Evolutionary conservation across 805 yeast genomes (phyloP), one percentile per base, ranked within the genome.

Genomic region (Blastobotrys mokoenaii): DNA sequence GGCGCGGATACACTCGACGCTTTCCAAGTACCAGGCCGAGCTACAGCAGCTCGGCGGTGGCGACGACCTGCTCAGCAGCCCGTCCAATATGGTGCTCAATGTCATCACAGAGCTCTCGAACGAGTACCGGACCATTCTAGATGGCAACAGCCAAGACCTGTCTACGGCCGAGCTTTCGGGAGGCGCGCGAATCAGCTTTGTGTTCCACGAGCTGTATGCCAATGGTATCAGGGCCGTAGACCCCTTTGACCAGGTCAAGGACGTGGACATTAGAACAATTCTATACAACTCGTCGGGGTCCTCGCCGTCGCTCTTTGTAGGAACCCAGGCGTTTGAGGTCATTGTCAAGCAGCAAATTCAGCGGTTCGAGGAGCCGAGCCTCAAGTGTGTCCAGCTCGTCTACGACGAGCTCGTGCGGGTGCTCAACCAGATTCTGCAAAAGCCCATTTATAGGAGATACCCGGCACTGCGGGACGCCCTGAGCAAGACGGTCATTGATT

Each of bases 211-310:
- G 69, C 84, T 93, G 47, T 90, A 80, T 71, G 82, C 90, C 61
- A 89, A 86, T 63, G 97, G 97, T 68, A 75, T 90, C 46, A 77
- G 79, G 60, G 84, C 96, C 0, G 73, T 90, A 47, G 97, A 90
- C 65, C 98, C 98, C 42, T 93, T 87, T 64, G 97, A 90, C 62
- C 95, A 88, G 65, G 88, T 90, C 58, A 86, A 87, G 67, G 97
- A 90, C 62, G 82, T 86, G 27, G 98, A 90, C 64, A 90, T 90
- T 59, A 80, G 98, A 68, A 90, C 97, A 15, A 93, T 93, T 53
- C 83, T 90, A 82, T 90, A 93, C 71, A 90, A 90, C 66, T 84
- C 97, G 37, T 84, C 96, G 7, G 98, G 98, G 59, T 83, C 96
- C 30, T 80, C 97, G 1, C 97, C 98, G 11, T 85, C 96, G 3